Evolutionary conservation across 1,284 basidiomycete species (phyloP), one percentile per base, ranked within the genome.

Genomic region (Xerocomus minutiporus): DNA sequence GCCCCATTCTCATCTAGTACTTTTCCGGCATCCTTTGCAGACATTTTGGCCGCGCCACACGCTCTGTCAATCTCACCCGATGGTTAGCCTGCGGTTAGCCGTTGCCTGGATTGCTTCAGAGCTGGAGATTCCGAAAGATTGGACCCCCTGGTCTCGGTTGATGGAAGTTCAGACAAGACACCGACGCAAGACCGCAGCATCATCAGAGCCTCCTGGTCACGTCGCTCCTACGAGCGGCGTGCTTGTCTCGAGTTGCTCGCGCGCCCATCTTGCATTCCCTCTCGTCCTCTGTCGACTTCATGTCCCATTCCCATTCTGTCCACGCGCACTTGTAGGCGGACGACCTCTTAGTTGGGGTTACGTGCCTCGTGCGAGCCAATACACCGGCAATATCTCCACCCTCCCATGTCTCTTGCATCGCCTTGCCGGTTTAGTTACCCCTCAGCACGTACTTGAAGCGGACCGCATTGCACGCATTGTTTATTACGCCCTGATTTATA

Each of bases 301-400:
- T 29, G 46, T 78, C 77, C 76, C 79, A 63, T 53, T 73, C 78
- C 73, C 60, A 67, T 66, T 72, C 80, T 70, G 67, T 74, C 77
- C 80, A 73, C 73, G 64, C 75, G 73, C 72, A 75, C 77, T 81
- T 63, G 78, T 61, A 80, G 79, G 78, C 76, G 81, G 53, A 84
- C 82, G 82, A 84, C 82, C 83, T 79, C 84, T 86, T 88, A 54
- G 68, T 62, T 86, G 85, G 78, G 83, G 82, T 83, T 79, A 73
- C 81, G 82, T 83, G 77, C 76, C 77, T 83, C 79, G 80, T 67
- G 73, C 78, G 72, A 74, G 78, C 84, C 84, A 71, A 86, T 67
- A 86, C 86, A 84, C 74, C 66, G 83, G 84, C 83, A 67, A 78
- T 77, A 71, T 61, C 56, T 34, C 50, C 40, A 20, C 38, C 25